Evolutionary conservation across 164 flowering plant genomes (phyloP).

Genomic region (Platanus orientalis): DNA sequence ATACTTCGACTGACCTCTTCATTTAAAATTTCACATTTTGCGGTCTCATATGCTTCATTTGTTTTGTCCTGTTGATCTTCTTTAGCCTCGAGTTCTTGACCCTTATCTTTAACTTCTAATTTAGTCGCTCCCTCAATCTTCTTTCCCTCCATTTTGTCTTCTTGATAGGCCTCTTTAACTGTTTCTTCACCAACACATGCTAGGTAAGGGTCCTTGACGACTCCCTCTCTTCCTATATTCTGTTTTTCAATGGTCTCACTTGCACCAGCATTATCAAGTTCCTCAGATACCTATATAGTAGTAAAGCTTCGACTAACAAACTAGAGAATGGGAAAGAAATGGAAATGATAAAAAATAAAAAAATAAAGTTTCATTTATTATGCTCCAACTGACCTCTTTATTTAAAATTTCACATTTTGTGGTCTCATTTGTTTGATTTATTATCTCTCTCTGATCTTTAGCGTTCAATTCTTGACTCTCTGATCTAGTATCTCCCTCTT

Average conservation of each 20-base stretch:
- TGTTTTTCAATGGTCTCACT: conserved; percentile 5
- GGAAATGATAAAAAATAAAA: too few species aligned
- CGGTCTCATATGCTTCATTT: background rate
- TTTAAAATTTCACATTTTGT: too few species aligned
- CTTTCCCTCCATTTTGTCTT: conserved; percentile 13
- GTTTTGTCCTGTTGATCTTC: background rate
- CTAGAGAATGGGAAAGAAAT: too few species aligned
- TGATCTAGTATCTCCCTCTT: too few species aligned
- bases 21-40: background rate
- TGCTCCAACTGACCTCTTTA: too few species aligned
- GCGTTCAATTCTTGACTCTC: too few species aligned
- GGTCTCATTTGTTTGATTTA: too few species aligned
- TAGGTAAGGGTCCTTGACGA: background rate
- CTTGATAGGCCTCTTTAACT: conserved; percentile 14
- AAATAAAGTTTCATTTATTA: too few species aligned
- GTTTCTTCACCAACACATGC: background rate
- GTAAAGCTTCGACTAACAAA: too few species aligned
- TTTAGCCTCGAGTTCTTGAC: background rate
- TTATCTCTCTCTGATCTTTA: too few species aligned
- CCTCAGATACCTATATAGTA: conserved; percentile 10
- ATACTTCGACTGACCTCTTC: background rate
- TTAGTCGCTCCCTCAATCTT: too few species aligned
- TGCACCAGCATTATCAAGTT: background rate
- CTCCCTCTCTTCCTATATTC: background rate
- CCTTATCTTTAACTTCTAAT: conserved; percentile 15